Conservation (phyloP, 148 eudicot species). For the Chenopodium berlandieri region DNA sequence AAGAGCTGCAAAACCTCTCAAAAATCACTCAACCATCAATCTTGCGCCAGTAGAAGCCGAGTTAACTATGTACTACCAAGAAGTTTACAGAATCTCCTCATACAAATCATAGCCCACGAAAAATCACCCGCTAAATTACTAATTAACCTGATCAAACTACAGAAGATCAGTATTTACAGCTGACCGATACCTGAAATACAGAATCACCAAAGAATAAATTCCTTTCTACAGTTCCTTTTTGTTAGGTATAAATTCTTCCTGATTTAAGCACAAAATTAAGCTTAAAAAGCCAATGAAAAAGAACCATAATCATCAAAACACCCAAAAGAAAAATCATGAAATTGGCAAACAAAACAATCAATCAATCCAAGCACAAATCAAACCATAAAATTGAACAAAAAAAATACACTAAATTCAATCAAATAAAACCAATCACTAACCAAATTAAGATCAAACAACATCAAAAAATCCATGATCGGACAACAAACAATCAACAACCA, state of each 20-base stretch:
- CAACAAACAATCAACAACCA: neutral
- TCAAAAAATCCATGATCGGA: conserved; percentile 6
- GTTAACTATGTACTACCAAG: neutral
- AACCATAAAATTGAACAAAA: neutral
- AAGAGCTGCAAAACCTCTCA: neutral
- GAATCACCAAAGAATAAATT: neutral
- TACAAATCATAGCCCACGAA: neutral
- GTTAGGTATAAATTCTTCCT: neutral
- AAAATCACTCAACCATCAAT: neutral
- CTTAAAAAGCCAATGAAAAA: neutral
- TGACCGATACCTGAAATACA: neutral
- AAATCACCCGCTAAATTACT: conserved; percentile 11
- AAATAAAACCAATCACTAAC: neutral
- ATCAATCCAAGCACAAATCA: neutral
- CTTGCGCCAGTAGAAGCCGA: neutral
- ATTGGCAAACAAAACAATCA: neutral
- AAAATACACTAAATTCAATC: neutral
- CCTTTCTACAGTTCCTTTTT: neutral
- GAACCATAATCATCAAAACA: neutral
- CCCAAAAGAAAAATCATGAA: neutral
- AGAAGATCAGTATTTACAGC: neutral
- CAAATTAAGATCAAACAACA: neutral
- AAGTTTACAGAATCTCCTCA: neutral
- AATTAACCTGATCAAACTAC: neutral
- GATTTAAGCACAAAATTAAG: neutral